Evolutionary conservation across 768 basidiomycete genomes (phyloP).

Genomic region (Chiua virens): DNA sequence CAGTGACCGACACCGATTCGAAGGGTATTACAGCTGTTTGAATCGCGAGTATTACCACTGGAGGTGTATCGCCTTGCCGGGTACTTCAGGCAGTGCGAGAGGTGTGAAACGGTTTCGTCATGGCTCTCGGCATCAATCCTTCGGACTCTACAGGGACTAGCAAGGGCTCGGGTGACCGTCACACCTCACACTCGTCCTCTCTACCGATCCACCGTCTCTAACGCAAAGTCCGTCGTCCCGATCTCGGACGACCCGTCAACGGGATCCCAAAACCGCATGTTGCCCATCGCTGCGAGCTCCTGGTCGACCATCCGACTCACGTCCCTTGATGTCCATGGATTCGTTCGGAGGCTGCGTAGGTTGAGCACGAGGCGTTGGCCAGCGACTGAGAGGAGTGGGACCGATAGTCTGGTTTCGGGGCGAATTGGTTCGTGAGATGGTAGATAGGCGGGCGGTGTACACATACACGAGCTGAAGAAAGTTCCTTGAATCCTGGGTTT

Average conservation of each 20-base stretch:
- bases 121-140: too few species aligned
- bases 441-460: too few species aligned
- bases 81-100: too few species aligned
- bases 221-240: neutral
- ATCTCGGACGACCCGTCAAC: neutral
- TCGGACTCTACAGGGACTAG: too few species aligned
- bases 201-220: neutral
- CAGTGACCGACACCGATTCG: too few species aligned
- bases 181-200: neutral
- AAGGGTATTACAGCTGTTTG: too few species aligned
- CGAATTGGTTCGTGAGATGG: too few species aligned
- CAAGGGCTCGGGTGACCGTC: too few species aligned
- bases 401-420: slow-evolving; percentile 9
- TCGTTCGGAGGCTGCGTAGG: slow-evolving; percentile 7
- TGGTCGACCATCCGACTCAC: slow-evolving; percentile 9
- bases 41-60: too few species aligned
- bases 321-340: slow-evolving; percentile 1
- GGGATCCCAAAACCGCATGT: neutral
- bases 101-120: too few species aligned
- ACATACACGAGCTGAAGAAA: slow-evolving; percentile 10
- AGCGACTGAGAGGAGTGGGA: slow-evolving; percentile 12
- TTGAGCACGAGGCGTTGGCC: slow-evolving; percentile 23
- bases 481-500: slow-evolving; percentile 5
- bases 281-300: slow-evolving; percentile 4
- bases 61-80: too few species aligned